Base-by-base conservation (phyloP, 768 basidiomycete genomes). In the Lentinus brumalis region DNA sequence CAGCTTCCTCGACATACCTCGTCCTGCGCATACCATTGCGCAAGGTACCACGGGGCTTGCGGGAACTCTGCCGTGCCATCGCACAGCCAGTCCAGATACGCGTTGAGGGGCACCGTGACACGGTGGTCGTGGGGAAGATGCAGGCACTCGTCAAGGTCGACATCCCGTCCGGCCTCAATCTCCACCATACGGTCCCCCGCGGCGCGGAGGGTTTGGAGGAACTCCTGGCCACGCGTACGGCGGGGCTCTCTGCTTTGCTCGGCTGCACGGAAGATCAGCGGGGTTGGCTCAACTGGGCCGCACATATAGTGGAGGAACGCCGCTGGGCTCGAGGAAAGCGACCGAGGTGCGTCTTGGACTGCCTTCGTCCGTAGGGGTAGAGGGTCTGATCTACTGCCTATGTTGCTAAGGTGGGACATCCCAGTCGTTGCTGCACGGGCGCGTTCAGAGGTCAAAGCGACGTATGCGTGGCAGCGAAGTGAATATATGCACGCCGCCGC, bases 91-190 rank as follows among this genome's bases (percentile, higher is more conserved):
- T 69, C 62, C 29, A 69, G 50, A 42, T 69, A 69, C 38, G 57
- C 49, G 4, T 63, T 49, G 15, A 70, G 51, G 9, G 51, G 59
- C 57, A 69, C 64, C 7, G 56, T 32, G 35, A 65, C 40, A 6
- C 63, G 60, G 14, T 65, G 56, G 45, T 21, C 42, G 35, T 35
- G 35, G 35, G 18, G 47, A n/a, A 12, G 47, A 18, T 18, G 11
- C 21, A 65, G 66, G 2, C 29, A 41, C 9, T 35, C 58, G 10
- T 39, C 41, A 0, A 53, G 41, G 51, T 51, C 32, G 53, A 67
- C 66, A 38, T 70, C 68, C 7, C 67, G 57, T 9, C 67, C 69
- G 18, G 63, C 51, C 58, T 70, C 69, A 5, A 70, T 60, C 14
- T 70, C 67, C 16, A 70, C 66, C 16, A 66, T 15, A 7, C 66